phyloP scores from a whole-genome alignment of 345 rosid species.

The Combretum micranthum region DNA sequence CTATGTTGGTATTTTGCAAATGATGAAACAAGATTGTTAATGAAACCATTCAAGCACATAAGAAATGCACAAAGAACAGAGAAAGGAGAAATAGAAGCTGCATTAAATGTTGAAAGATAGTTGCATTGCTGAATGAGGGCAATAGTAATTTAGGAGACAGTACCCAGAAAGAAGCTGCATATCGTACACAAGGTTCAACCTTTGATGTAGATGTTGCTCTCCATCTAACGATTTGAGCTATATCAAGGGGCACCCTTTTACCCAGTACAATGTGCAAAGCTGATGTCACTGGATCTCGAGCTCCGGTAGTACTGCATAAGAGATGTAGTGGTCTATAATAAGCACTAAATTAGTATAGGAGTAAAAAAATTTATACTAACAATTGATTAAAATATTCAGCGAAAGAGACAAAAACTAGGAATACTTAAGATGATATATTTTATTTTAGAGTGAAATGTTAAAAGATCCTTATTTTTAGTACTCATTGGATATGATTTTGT shows the following conservation, averaged over 20 bases:
- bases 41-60: background rate
- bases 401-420: too few species aligned
- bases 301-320: conserved; percentile 79
- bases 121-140: conserved; percentile 1
- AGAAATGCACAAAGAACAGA: background rate
- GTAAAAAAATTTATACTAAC: background rate
- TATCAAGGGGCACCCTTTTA: conserved; percentile 65
- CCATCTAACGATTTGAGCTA: conserved; percentile 98
- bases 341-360: conserved; percentile 2
- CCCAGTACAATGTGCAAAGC: conserved; percentile 86
- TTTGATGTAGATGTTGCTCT: conserved; percentile 47
- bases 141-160: conserved; percentile 17
- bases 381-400: conserved; percentile 1
- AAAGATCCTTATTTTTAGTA: too few species aligned
- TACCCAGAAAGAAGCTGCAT: conserved; percentile 99
- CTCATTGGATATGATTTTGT: too few species aligned
- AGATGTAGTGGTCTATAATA: background rate
- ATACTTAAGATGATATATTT: too few species aligned
- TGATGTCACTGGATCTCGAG: conserved; percentile 90
- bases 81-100: background rate
- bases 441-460: too few species aligned
- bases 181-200: conserved; percentile 75
- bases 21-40: background rate
- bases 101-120: conserved; percentile 2
- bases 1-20: background rate